Evolutionary conservation across 192 early-diverging fungal species (phyloP).

Genomic region (Neocallimastix lanati): DNA sequence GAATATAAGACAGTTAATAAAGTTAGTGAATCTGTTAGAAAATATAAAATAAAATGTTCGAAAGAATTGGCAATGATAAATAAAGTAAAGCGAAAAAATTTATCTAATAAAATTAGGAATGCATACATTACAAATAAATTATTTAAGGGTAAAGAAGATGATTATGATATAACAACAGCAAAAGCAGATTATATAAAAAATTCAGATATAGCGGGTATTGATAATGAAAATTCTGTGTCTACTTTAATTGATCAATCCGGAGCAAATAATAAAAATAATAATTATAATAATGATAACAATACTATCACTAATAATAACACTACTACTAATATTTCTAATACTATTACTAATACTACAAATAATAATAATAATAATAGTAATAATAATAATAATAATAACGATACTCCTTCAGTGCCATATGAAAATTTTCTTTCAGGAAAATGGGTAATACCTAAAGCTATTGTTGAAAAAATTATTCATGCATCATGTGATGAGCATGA

Average conservation of each 20-base stretch:
- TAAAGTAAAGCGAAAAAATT: background rate
- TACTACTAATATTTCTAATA: background rate
- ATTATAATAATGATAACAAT: no score
- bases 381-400: no score
- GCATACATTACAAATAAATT: background rate
- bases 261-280: no score
- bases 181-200: background rate
- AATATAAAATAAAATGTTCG: background rate
- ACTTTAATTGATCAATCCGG: background rate
- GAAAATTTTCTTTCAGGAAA: background rate
- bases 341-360: no score
- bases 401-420: background rate
- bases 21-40: background rate
- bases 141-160: background rate
- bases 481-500: background rate
- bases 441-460: background rate
- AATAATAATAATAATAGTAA: no score
- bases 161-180: background rate
- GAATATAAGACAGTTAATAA: background rate
- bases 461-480: background rate
- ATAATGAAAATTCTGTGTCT: background rate
- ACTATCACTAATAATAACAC: no score
- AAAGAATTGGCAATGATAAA: background rate
- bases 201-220: background rate
- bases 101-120: background rate